These are phyloP conservation scores for Phyllosticta citribraziliensis DNA, from an alignment of 2,329 filamentous ascomycete genomes.

Conservation along the genomic window DNA sequence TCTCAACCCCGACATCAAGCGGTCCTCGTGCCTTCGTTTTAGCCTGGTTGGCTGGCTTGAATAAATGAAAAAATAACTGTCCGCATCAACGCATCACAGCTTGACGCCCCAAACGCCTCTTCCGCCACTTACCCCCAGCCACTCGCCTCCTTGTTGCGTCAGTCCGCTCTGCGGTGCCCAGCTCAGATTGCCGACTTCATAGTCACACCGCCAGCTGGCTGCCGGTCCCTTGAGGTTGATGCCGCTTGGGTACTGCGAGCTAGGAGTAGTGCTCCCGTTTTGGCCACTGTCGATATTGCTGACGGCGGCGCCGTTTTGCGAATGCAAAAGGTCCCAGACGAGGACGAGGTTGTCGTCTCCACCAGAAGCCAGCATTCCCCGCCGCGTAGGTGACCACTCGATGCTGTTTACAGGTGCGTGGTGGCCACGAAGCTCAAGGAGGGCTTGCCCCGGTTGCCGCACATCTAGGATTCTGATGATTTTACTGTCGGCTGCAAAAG, in stretches of 20 bases:
- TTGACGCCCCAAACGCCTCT: slow-evolving; percentile 72
- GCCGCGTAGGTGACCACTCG: slow-evolving; percentile 83
- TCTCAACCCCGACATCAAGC: background rate
- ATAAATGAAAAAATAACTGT: background rate
- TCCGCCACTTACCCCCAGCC: slow-evolving; percentile 74
- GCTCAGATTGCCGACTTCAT: slow-evolving; percentile 74
- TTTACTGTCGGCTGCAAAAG: slow-evolving; percentile 87
- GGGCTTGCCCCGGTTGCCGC: slow-evolving; percentile 86
- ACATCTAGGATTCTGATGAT: slow-evolving; percentile 93
- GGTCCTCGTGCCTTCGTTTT: background rate
- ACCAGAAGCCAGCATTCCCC: slow-evolving; percentile 83
- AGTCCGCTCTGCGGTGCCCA: slow-evolving; percentile 68
- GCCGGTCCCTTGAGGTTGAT: slow-evolving; percentile 54
- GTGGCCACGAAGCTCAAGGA: slow-evolving; percentile 88
- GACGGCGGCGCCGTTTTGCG: slow-evolving; percentile 42
- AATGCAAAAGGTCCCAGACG: slow-evolving; percentile 84
- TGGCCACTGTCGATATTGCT: slow-evolving; percentile 29
- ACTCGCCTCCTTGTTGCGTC: slow-evolving; percentile 63
- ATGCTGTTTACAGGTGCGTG: slow-evolving; percentile 79
- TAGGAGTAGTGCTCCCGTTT: slow-evolving; percentile 19
- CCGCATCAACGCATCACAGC: slow-evolving; percentile 22
- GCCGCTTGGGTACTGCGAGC: slow-evolving; percentile 18
- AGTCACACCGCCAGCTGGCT: slow-evolving; percentile 75
- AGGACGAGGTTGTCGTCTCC: slow-evolving; percentile 87
- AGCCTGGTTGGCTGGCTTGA: too few relatives aligned